phyloP scores from a whole-genome alignment of 192 early-diverging fungal genomes.

The Coemansia sp. region DNA sequence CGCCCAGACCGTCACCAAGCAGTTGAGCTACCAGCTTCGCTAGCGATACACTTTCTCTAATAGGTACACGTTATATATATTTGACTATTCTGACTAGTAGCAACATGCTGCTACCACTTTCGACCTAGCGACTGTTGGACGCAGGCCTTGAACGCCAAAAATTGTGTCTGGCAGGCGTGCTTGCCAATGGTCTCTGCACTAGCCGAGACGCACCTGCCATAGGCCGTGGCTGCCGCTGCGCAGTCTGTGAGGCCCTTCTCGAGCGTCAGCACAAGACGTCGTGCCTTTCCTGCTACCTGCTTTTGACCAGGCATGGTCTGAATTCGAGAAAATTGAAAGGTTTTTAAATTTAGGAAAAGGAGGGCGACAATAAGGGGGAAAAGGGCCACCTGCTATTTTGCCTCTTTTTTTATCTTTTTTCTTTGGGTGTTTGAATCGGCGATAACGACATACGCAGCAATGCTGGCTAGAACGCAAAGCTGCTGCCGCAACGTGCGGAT shows the following conservation, averaged over 20 bases:
- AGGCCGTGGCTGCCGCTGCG: conserved; percentile 52
- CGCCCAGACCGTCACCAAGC: conserved; percentile 8
- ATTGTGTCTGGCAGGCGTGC: conserved; percentile 63
- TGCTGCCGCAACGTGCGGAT: background rate
- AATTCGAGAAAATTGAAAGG: background rate
- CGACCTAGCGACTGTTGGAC: conserved; percentile 59
- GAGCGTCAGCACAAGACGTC: conserved; percentile 49
- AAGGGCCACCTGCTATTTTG: background rate
- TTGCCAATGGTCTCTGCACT: conserved; percentile 59
- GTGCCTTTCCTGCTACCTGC: conserved; percentile 37
- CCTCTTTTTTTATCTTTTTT: background rate
- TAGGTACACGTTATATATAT: conserved; percentile 3
- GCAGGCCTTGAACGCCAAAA: conserved; percentile 62
- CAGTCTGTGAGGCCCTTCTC: conserved; percentile 51
- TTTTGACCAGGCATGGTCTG: conserved; percentile 28
- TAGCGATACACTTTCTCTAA: conserved; percentile 4
- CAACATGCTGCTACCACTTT: conserved; percentile 27
- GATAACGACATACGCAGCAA: background rate
- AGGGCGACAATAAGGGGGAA: background rate
- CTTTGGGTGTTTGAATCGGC: background rate
- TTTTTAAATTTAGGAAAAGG: background rate
- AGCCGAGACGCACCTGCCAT: conserved; percentile 59
- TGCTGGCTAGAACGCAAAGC: background rate
- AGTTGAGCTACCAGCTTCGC: conserved; percentile 44
- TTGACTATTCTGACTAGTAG: background rate